These are phyloP conservation scores for Floccularia luteovirens DNA, from an alignment of 768 basidiomycete species.

Conservation along the genomic window DNA sequence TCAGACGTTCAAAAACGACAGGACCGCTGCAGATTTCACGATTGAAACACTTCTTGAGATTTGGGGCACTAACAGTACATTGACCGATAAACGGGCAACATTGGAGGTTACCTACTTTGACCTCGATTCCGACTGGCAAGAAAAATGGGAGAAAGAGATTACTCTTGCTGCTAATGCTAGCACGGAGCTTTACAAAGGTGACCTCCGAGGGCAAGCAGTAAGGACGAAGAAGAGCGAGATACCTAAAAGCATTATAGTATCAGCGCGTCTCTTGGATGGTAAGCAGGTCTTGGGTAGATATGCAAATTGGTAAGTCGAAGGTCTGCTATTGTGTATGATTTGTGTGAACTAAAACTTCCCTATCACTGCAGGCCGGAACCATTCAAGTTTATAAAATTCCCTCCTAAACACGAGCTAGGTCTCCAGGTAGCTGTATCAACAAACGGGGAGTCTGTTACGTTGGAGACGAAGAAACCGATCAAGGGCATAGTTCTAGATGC, in stretches of 20 bases:
- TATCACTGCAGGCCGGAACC: constrained; percentile 74
- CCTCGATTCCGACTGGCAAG: constrained; percentile 53
- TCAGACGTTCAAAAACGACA: constrained; percentile 46
- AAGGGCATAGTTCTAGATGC: constrained; percentile 84
- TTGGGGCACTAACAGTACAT: constrained; percentile 83
- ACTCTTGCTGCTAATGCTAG: constrained; percentile 64
- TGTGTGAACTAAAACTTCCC: too few relatives aligned
- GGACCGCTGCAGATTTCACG: constrained; percentile 59
- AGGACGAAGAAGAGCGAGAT: constrained; percentile 59
- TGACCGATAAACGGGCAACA: constrained; percentile 46
- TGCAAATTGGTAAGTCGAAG: constrained; percentile 58
- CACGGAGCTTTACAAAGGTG: constrained; percentile 75
- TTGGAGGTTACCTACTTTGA: constrained; percentile 65
- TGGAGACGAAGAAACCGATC: constrained; percentile 61
- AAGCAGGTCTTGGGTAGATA: constrained; percentile 60
- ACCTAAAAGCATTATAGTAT: constrained; percentile 63
- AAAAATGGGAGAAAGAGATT: constrained; percentile 41
- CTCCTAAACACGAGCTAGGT: constrained; percentile 47
- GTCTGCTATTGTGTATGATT: neutral
- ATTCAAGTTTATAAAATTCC: constrained; percentile 88
- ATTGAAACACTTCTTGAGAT: constrained; percentile 68
- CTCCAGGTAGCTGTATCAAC: constrained; percentile 41
- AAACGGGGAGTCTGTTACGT: constrained; percentile 52
- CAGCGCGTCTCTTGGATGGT: constrained; percentile 56
- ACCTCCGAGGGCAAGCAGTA: constrained; percentile 65